These are phyloP conservation scores for Linum trigynum DNA, from an alignment of 345 rosid species.

Conservation along the genomic window DNA sequence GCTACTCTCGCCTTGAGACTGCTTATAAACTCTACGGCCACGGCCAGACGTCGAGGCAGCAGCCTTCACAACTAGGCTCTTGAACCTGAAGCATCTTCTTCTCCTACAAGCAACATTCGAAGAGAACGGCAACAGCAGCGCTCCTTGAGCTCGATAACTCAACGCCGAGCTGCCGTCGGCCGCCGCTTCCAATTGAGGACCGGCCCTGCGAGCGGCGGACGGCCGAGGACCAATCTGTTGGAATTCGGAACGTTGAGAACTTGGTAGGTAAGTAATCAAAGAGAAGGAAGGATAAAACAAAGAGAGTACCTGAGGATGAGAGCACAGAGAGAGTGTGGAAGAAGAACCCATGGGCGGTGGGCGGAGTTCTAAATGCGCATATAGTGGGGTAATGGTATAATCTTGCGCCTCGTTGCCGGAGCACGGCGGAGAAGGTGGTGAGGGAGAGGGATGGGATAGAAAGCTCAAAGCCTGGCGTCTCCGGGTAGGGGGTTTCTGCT, in stretches of 20 bases:
- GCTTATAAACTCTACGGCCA: slow-evolving; percentile 45
- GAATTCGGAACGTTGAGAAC: neutral
- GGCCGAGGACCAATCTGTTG: slow-evolving; percentile 27
- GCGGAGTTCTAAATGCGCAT: slow-evolving; percentile 27
- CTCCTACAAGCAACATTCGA: slow-evolving; percentile 17
- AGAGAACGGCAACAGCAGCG: slow-evolving; percentile 13
- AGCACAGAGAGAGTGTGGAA: slow-evolving; percentile 38
- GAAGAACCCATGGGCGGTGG: slow-evolving; percentile 40
- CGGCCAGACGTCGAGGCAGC: slow-evolving; percentile 27
- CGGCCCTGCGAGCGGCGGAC: slow-evolving; percentile 15
- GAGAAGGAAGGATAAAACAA: neutral
- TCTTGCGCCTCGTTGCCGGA: slow-evolving; percentile 7
- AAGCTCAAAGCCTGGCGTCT: slow-evolving; percentile 18
- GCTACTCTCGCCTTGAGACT: slow-evolving; percentile 51
- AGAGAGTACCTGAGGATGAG: slow-evolving; percentile 36
- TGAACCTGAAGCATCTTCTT: slow-evolving; percentile 24
- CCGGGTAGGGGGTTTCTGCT: neutral
- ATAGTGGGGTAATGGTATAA: slow-evolving; percentile 8
- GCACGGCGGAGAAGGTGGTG: neutral
- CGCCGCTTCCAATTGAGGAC: slow-evolving; percentile 17
- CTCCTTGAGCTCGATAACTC: slow-evolving; percentile 12
- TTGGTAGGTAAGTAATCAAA: neutral
- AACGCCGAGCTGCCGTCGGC: slow-evolving; percentile 11
- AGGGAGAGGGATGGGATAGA: neutral
- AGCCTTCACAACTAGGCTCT: slow-evolving; percentile 39